Percentiles rank a stretch among this genome's conserved stretches.
phyloP scores from a whole-genome alignment of 1,284 basidiomycete genomes.

The Cryptococcus sp. region DNA sequence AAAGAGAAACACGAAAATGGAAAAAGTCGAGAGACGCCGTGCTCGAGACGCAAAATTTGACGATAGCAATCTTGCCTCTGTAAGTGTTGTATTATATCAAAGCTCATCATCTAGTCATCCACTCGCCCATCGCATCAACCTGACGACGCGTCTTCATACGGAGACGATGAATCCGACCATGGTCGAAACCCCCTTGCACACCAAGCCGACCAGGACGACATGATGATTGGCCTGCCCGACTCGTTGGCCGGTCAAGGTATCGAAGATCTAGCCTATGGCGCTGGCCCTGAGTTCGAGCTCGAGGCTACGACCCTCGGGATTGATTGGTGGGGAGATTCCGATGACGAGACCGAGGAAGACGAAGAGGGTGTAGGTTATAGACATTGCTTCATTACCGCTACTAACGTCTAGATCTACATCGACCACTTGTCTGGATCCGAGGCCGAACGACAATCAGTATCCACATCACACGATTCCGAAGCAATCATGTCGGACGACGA shows the following conservation, averaged over 20 bases:
- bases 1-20: conserved; percentile 35
- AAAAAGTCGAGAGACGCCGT: conserved; percentile 32
- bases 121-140: conserved; percentile 9
- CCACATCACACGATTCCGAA: conserved; percentile 34
- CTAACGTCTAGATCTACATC: not conserved
- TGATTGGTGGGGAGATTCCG: conserved; percentile 18
- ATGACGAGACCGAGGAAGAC: conserved; percentile 26
- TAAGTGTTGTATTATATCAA: not conserved
- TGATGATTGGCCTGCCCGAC: conserved; percentile 29
- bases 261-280: conserved; percentile 44
- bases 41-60: conserved; percentile 42
- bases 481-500: conserved; percentile 31
- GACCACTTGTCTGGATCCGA: conserved; percentile 41
- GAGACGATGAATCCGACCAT: conserved; percentile 41
- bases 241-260: conserved; percentile 42
- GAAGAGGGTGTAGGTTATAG: conserved; percentile 16
- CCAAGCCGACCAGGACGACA: conserved; percentile 25
- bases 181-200: conserved; percentile 11
- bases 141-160: conserved; percentile 39
- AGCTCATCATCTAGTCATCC: conserved; percentile 10
- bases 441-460: conserved; percentile 38
- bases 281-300: conserved; percentile 27
- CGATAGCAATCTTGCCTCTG: conserved; percentile 2
- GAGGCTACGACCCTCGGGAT: conserved; percentile 17
- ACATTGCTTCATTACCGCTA: not conserved